Evolutionary conservation across 2,329 filamentous ascomycete species (phyloP).

Genomic region (Neofusicoccum ribis): DNA sequence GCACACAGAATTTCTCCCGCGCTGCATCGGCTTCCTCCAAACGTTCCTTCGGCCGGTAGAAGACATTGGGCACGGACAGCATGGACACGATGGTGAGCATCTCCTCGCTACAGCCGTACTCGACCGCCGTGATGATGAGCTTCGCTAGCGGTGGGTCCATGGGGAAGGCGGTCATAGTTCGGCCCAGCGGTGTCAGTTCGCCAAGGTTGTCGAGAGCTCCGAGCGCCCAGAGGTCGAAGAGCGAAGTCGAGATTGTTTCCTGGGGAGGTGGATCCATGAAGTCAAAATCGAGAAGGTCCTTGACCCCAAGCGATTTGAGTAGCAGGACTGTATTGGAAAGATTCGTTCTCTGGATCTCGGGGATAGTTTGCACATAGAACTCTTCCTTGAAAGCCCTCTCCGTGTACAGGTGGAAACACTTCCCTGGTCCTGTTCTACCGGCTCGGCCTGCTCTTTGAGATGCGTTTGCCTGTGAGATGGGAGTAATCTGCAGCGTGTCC

Average conservation of each 20-base stretch:
- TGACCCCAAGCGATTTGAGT: constrained; percentile 90
- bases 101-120: constrained; percentile 92
- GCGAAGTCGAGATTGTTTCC: constrained; percentile 93
- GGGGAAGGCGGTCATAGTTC: constrained; percentile 94
- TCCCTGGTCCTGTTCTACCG: constrained; percentile 90
- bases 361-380: constrained; percentile 94
- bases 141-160: constrained; percentile 98
- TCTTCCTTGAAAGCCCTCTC: constrained; percentile 95
- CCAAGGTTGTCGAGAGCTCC: constrained; percentile 93
- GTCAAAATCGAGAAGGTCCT: constrained; percentile 92
- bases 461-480: constrained; percentile 94
- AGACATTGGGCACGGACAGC: constrained; percentile 94
- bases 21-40: constrained; percentile 95
- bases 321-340: constrained; percentile 92
- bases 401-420: constrained; percentile 90
- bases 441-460: constrained; percentile 91
- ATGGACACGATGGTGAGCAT: constrained; percentile 98
- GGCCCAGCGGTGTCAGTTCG: constrained; percentile 81
- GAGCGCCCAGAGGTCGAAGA: constrained; percentile 96
- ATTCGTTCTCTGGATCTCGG: constrained; percentile 96
- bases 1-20: constrained; percentile 96
- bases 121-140: constrained; percentile 84
- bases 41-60: constrained; percentile 94
- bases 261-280: constrained; percentile 99
- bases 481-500: constrained; percentile 97